phyloP scores from a whole-genome alignment of 805 yeast species.

The Nakazawaea populi region DNA sequence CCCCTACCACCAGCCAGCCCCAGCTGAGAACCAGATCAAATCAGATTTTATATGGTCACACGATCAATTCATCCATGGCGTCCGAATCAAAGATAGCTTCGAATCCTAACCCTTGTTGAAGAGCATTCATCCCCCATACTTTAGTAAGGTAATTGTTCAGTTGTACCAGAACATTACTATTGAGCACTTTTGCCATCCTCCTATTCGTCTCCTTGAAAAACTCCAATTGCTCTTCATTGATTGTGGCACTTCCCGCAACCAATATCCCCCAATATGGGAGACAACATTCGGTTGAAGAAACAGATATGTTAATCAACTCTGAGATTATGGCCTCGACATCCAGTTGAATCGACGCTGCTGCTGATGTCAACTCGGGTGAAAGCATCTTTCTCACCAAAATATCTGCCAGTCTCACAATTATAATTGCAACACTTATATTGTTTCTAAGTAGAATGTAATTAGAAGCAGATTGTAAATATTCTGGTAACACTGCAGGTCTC shows the following conservation, averaged over 20 bases:
- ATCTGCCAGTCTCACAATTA: conserved; percentile 3
- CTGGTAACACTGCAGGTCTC: conserved; percentile 1
- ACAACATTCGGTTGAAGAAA: conserved; percentile 4
- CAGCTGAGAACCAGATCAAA: not conserved
- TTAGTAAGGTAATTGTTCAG: conserved; percentile 5
- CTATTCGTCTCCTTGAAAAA: conserved; percentile 7
- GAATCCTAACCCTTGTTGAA: conserved; percentile 1
- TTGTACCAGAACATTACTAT: conserved; percentile 1
- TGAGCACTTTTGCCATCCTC: conserved; percentile 1
- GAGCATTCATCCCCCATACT: conserved; percentile 2
- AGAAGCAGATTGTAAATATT: not conserved
- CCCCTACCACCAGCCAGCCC: not conserved
- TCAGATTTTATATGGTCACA: not conserved
- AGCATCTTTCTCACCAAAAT: conserved; percentile 9
- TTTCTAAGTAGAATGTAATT: conserved; percentile 6
- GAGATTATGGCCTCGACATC: conserved; percentile 6
- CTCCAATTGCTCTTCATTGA: not conserved
- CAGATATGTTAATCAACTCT: conserved; percentile 2
- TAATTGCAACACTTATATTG: conserved; percentile 8
- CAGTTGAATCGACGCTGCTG: conserved; percentile 6
- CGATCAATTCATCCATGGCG: conserved; percentile 1
- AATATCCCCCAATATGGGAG: conserved; percentile 7
- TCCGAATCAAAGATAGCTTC: conserved; percentile 4
- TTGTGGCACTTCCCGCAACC: conserved; percentile 8
- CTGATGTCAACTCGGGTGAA: not conserved